Conservation (phyloP, 1,284 basidiomycete genomes). For the Cutaneotrichosporon sp. region DNA sequence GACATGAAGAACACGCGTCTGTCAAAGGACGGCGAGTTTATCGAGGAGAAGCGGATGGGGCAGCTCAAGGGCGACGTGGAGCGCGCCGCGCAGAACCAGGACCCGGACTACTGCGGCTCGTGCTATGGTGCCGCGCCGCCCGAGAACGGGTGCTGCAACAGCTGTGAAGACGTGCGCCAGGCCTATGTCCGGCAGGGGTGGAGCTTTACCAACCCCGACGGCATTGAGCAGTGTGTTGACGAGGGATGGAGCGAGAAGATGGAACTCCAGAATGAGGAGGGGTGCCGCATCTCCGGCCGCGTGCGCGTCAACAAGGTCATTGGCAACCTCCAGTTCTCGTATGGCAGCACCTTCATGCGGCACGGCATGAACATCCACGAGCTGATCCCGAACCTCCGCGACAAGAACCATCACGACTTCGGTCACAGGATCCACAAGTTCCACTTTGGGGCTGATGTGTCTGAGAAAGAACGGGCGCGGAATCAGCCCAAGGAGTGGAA, state of each 20-base stretch:
- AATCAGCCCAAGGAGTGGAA: conserved; percentile 62
- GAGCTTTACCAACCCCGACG: conserved; percentile 87
- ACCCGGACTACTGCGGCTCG: conserved; percentile 78
- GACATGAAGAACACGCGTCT: conserved; percentile 82
- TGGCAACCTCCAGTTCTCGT: conserved; percentile 77
- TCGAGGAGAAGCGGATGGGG: conserved; percentile 51
- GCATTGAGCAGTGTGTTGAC: conserved; percentile 85
- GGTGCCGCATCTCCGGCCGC: conserved; percentile 86
- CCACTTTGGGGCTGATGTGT: conserved; percentile 68
- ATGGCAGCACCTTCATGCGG: conserved; percentile 87
- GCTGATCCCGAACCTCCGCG: conserved; percentile 84
- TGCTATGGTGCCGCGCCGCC: conserved; percentile 90
- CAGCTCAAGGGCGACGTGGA: conserved; percentile 79
- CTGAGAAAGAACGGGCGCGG: conserved; percentile 52
- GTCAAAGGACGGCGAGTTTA: conserved; percentile 56
- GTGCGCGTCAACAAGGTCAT: conserved; percentile 89
- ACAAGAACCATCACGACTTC: conserved; percentile 85
- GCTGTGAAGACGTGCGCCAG: conserved; percentile 89
- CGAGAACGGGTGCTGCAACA: conserved; percentile 84
- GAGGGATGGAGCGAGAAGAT: conserved; percentile 96
- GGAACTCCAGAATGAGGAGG: conserved; percentile 84
- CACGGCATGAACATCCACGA: conserved; percentile 80
- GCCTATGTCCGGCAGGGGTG: conserved; percentile 89
- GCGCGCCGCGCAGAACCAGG: conserved; percentile 62
- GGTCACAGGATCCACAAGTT: conserved; percentile 82